Evolutionary conservation across 768 basidiomycete species (phyloP).

Genomic region (Infundibulicybe gibba): DNA sequence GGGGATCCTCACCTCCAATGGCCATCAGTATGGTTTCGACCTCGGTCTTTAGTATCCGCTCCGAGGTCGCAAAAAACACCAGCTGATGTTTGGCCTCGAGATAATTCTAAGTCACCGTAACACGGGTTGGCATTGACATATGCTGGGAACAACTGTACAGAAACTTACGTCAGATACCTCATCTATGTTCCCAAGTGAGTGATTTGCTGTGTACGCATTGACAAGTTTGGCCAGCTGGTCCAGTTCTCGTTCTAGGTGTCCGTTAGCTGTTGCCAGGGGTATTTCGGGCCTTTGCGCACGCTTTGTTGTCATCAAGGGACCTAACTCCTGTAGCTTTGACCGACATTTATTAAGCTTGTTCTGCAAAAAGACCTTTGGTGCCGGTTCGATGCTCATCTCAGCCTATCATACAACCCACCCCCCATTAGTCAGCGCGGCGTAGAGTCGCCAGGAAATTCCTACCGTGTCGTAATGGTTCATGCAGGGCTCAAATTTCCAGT

Average conservation of each 20-base stretch:
- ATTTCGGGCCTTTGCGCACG: conserved; percentile 36
- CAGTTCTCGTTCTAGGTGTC: conserved; percentile 45
- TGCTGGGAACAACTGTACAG: conserved; percentile 6
- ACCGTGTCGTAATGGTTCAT: conserved; percentile 74
- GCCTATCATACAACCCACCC: conserved; percentile 31
- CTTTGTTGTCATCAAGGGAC: conserved; percentile 54
- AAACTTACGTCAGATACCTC: conserved; percentile 53
- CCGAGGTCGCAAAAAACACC: conserved; percentile 49
- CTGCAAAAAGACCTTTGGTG: conserved; percentile 76
- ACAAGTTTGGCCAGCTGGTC: conserved; percentile 47
- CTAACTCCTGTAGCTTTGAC: conserved; percentile 60
- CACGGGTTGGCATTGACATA: conserved; percentile 11
- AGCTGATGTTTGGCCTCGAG: conserved; percentile 63
- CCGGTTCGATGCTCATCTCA: conserved; percentile 61
- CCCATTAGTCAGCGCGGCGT: neutral
- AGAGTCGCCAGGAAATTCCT: conserved; percentile 15
- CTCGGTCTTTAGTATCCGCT: conserved; percentile 59
- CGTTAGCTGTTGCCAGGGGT: conserved; percentile 6
- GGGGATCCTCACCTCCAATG: conserved; percentile 52
- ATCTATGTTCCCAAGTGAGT: conserved; percentile 51
- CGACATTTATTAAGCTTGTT: conserved; percentile 66
- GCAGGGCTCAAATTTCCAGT: conserved; percentile 79
- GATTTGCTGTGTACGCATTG: conserved; percentile 42
- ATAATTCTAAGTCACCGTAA: conserved; percentile 41
- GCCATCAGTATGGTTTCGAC: conserved; percentile 54